phyloP scores from a whole-genome alignment of 176 grass and related monocot genomes.

The Zoysia japonica region DNA sequence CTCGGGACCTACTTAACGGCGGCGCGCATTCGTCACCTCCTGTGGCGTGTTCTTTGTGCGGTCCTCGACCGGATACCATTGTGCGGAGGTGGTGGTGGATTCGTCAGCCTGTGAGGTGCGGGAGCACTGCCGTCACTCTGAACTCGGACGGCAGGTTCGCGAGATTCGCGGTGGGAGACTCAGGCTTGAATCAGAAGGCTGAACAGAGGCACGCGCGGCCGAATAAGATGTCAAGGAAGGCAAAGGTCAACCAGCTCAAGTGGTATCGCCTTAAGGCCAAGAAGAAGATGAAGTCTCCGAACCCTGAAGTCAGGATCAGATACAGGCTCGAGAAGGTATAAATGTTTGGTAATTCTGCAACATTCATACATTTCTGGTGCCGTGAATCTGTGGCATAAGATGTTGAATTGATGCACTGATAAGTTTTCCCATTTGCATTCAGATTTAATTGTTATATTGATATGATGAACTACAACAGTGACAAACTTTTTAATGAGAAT shows the following conservation, averaged over 20 bases:
- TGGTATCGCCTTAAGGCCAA: conserved; percentile 82
- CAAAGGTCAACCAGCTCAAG: conserved; percentile 74
- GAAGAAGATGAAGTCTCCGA: conserved; percentile 79
- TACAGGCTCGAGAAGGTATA: conserved; percentile 67
- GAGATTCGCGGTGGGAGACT: conserved; percentile 42
- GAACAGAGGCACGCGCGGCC: neutral
- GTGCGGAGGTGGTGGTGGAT: neutral
- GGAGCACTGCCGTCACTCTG: conserved; percentile 47
- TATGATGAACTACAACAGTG: neutral
- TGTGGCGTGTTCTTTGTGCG: neutral
- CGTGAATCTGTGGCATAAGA: neutral
- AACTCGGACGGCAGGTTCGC: conserved; percentile 47
- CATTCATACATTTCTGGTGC: neutral
- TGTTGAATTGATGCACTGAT: neutral
- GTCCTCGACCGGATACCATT: neutral
- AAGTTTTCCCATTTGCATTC: neutral
- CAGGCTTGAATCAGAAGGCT: neutral
- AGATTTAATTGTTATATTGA: neutral
- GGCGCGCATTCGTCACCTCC: neutral
- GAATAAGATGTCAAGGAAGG: conserved; percentile 74
- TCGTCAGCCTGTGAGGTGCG: conserved; percentile 26
- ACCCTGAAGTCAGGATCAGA: conserved; percentile 79
- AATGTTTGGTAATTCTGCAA: neutral
- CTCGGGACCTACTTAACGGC: neutral
- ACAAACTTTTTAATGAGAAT: conserved; percentile 2